Percentiles rank a stretch among this genome's conserved stretches.
Evolutionary conservation across 495 filamentous ascomycete genomes (phyloP).

Genomic region (Hyaloscypha variabilis): DNA sequence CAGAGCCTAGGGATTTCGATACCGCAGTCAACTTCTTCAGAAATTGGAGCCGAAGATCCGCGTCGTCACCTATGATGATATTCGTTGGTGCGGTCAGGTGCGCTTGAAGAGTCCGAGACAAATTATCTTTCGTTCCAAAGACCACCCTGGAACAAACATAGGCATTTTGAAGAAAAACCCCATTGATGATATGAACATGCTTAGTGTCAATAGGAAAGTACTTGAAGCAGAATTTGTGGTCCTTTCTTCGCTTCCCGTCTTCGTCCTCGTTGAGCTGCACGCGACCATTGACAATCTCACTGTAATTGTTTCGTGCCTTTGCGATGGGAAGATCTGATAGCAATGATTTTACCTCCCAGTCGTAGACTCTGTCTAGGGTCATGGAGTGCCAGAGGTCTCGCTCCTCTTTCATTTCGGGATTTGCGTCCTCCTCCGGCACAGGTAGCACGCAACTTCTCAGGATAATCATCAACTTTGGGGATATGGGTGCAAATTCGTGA

Average conservation of each 20-base stretch:
- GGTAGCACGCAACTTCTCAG: conserved; percentile 39
- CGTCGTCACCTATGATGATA: conserved; percentile 11
- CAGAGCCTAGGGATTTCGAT: conserved; percentile 30
- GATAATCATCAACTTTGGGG: conserved; percentile 52
- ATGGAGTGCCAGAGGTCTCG: background rate
- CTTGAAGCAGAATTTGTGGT: conserved; percentile 42
- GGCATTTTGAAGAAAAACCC: conserved; percentile 42
- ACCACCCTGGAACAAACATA: conserved; percentile 32
- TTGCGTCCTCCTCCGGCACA: conserved; percentile 34
- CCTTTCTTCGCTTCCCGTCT: conserved; percentile 4
- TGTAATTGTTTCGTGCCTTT: conserved; percentile 42
- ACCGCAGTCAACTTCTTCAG: conserved; percentile 35
- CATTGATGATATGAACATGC: conserved; percentile 46
- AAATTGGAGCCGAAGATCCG: conserved; percentile 21
- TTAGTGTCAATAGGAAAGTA: conserved; percentile 38
- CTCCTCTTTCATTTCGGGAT: background rate
- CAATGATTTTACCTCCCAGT: conserved; percentile 20
- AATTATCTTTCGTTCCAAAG: conserved; percentile 29
- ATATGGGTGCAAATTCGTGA: conserved; percentile 51
- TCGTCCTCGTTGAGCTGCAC: conserved; percentile 19
- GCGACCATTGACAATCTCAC: conserved; percentile 31
- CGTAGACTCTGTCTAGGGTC: background rate
- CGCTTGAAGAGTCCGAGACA: conserved; percentile 36
- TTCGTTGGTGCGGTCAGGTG: conserved; percentile 37
- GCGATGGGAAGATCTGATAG: conserved; percentile 42